Percentiles rank a stretch among this genome's conserved stretches.
phyloP scores from a whole-genome alignment of 163 green algal species.

The Chloromonas sp. region DNA sequence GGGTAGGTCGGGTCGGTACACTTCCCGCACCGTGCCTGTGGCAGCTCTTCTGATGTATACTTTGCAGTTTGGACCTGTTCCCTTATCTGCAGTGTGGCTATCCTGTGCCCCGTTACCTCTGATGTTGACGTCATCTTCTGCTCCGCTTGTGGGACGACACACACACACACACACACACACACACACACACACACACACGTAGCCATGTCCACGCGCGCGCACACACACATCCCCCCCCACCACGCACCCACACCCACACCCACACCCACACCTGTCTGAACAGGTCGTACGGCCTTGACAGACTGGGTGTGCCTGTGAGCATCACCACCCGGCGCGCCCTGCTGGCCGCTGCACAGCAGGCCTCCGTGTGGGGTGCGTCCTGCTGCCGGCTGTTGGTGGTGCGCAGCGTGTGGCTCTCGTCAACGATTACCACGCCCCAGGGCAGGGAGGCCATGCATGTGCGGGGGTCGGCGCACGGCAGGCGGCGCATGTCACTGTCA shows the following conservation, averaged over 20 bases:
- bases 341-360: conserved; percentile 36
- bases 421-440: conserved; percentile 82
- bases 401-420: conserved; percentile 73
- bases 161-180: too few relatives aligned
- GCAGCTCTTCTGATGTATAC: too few relatives aligned
- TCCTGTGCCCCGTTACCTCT: too few relatives aligned
- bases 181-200: too few relatives aligned
- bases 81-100: too few relatives aligned
- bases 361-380: conserved; percentile 73
- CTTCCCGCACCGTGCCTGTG: too few relatives aligned
- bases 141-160: too few relatives aligned
- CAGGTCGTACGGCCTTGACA: conserved; percentile 85
- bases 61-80: too few relatives aligned
- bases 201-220: too few relatives aligned
- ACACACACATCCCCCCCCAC: too few relatives aligned
- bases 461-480: conserved; percentile 15
- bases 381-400: conserved; percentile 48
- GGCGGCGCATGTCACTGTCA: background rate
- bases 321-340: conserved; percentile 58
- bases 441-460: conserved; percentile 67
- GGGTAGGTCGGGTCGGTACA: too few relatives aligned
- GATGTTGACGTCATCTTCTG: too few relatives aligned
- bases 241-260: background rate
- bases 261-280: conserved; percentile 68
- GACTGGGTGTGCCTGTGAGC: conserved; percentile 81